Evolutionary conservation across 2,329 filamentous ascomycete genomes (phyloP).

Genomic region (Chaetomium sp.): DNA sequence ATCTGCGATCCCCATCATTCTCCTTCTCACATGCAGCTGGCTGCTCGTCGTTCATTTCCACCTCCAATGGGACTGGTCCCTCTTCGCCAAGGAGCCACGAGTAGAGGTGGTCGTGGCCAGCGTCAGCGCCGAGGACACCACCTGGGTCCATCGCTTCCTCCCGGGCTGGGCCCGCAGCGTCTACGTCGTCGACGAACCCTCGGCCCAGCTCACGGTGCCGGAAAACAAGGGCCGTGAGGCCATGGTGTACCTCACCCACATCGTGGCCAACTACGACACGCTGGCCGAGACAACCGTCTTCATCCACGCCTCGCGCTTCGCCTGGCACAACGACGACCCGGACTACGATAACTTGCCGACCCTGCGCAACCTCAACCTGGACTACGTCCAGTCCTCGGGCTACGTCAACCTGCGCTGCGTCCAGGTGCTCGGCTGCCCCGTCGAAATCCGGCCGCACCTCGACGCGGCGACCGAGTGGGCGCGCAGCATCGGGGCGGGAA

Average conservation of each 20-base stretch:
- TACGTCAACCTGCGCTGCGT: constrained; percentile 65
- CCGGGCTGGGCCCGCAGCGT: constrained; percentile 54
- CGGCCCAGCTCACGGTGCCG: constrained; percentile 51
- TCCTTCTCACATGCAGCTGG: constrained; percentile 17
- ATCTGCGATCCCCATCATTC: constrained; percentile 13
- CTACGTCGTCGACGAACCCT: constrained; percentile 56
- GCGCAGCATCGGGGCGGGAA: not conserved
- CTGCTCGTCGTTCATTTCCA: constrained; percentile 18
- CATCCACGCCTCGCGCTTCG: constrained; percentile 51
- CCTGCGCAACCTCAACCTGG: constrained; percentile 51
- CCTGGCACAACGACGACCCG: constrained; percentile 58
- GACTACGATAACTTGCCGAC: constrained; percentile 57
- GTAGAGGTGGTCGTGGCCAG: constrained; percentile 32
- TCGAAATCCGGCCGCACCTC: constrained; percentile 47
- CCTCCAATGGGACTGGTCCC: constrained; percentile 11
- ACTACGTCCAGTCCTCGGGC: constrained; percentile 55
- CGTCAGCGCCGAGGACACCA: constrained; percentile 27
- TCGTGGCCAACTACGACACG: constrained; percentile 52
- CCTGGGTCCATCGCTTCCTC: constrained; percentile 48
- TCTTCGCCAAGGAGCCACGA: not conserved
- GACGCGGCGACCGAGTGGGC: constrained; percentile 31
- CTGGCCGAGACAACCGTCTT: constrained; percentile 51
- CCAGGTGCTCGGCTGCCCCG: constrained; percentile 59
- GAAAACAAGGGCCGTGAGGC: constrained; percentile 55
- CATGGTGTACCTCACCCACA: constrained; percentile 57